phyloP scores from a whole-genome alignment of 345 rosid genomes.

The Dipteronia sinensis region DNA sequence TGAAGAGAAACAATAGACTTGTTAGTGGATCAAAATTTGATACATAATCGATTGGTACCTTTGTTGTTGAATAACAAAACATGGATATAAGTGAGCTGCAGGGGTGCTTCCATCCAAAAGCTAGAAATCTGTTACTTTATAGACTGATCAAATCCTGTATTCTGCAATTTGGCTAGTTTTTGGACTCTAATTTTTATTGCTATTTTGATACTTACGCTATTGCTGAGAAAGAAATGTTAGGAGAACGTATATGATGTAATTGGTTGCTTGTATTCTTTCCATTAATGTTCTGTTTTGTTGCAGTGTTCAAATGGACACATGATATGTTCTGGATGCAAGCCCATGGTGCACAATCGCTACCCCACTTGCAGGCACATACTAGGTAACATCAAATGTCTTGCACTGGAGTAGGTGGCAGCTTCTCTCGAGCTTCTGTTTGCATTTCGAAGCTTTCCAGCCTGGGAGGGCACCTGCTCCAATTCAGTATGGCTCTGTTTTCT shows the following conservation, averaged over 20 bases:
- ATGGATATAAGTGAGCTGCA: not conserved
- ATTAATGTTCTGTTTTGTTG: conserved; percentile 17
- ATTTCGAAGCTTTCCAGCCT: conserved; percentile 82
- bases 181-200: not conserved
- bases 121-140: too few species aligned
- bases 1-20: not conserved
- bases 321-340: conserved; percentile 79
- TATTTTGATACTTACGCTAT: not conserved
- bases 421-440: conserved; percentile 77
- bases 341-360: conserved; percentile 78
- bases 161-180: not conserved
- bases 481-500: conserved; percentile 84
- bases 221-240: not conserved
- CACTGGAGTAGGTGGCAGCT: conserved; percentile 83
- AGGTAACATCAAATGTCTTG: conserved; percentile 86
- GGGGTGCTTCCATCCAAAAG: too few species aligned
- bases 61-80: not conserved
- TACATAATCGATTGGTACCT: not conserved
- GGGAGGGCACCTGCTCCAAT: conserved; percentile 80
- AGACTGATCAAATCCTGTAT: not conserved
- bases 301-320: conserved; percentile 89
- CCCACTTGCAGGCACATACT: conserved; percentile 89
- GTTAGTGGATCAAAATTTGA: not conserved
- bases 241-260: not conserved
- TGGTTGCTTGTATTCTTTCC: conserved; percentile 6